These are phyloP conservation scores for Volvariella surrecta DNA, from an alignment of 1,284 basidiomycete genomes.

Conservation along the genomic window DNA sequence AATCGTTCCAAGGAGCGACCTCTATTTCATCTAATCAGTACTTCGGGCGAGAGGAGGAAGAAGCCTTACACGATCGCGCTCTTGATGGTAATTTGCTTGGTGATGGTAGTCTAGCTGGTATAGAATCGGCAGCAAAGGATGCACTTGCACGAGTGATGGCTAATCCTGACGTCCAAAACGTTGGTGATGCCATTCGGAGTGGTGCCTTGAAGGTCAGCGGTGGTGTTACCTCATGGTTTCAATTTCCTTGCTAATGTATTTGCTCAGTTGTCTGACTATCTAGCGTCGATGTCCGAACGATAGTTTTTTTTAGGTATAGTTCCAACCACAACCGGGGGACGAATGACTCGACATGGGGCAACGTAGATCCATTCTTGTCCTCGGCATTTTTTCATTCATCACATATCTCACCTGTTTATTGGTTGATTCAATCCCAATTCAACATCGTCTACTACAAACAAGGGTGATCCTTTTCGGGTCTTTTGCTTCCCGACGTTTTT, in stretches of 20 bases:
- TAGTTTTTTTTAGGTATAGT: constrained; percentile 4
- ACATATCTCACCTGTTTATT: too few species aligned
- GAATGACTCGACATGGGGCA: too few species aligned
- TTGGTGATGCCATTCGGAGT: constrained; percentile 74
- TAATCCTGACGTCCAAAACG: constrained; percentile 87
- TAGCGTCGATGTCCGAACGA: constrained; percentile 67
- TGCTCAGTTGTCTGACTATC: constrained; percentile 64
- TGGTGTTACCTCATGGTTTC: background rate
- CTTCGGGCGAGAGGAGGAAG: constrained; percentile 89
- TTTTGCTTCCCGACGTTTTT: too few species aligned
- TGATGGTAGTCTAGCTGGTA: constrained; percentile 62
- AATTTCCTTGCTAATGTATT: constrained; percentile 4
- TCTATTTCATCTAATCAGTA: constrained; percentile 94
- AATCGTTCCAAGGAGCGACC: constrained; percentile 86
- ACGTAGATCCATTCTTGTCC: too few species aligned
- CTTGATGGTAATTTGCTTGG: constrained; percentile 46
- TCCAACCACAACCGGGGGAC: too few species aligned
- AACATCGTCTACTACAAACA: too few species aligned
- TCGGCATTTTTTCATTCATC: too few species aligned
- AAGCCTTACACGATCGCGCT: constrained; percentile 25
- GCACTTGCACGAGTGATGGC: constrained; percentile 72
- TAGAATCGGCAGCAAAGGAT: constrained; percentile 80
- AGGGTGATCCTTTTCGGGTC: too few species aligned
- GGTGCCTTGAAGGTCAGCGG: constrained; percentile 78
- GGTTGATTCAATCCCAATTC: too few species aligned